Percentiles rank a stretch among this genome's conserved stretches.
Evolutionary conservation across 2,329 filamentous ascomycete genomes (phyloP).

Genomic region (Fusarium solani-melongenae): DNA sequence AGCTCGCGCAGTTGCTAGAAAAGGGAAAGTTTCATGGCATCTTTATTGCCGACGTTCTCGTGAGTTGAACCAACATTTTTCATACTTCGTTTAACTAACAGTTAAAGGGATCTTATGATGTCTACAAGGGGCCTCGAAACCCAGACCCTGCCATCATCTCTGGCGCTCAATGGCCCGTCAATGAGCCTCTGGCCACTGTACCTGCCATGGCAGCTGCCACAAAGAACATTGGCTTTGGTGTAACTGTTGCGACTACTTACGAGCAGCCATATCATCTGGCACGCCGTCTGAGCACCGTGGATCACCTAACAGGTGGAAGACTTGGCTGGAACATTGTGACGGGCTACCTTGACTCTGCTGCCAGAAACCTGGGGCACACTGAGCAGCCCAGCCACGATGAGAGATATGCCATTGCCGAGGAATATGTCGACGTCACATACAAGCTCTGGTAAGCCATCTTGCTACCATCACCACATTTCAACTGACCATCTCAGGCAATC

Average conservation of each 20-base stretch:
- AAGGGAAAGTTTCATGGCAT: constrained; percentile 72
- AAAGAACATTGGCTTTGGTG: constrained; percentile 74
- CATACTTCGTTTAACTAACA: neutral
- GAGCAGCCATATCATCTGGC: constrained; percentile 76
- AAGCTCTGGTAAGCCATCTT: constrained; percentile 65
- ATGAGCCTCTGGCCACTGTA: constrained; percentile 70
- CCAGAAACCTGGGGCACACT: constrained; percentile 68
- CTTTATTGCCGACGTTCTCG: constrained; percentile 71
- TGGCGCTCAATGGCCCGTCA: constrained; percentile 78
- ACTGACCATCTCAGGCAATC: constrained; percentile 44
- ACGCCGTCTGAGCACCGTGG: constrained; percentile 71
- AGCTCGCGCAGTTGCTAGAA: constrained; percentile 53
- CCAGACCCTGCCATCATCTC: constrained; percentile 67
- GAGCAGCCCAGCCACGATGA: constrained; percentile 63
- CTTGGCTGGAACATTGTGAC: constrained; percentile 68
- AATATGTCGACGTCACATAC: constrained; percentile 68
- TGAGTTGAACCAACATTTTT: constrained; percentile 5
- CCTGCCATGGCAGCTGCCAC: constrained; percentile 76
- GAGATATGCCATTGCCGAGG: constrained; percentile 69
- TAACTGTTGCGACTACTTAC: constrained; percentile 75
- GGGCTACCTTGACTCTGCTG: constrained; percentile 74
- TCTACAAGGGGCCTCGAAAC: constrained; percentile 68
- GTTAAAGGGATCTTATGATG: constrained; percentile 70
- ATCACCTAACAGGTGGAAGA: constrained; percentile 74
- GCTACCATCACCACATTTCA: neutral